Conservation (phyloP, 805 yeast species). For the Barnettozyma botsteinii region DNA sequence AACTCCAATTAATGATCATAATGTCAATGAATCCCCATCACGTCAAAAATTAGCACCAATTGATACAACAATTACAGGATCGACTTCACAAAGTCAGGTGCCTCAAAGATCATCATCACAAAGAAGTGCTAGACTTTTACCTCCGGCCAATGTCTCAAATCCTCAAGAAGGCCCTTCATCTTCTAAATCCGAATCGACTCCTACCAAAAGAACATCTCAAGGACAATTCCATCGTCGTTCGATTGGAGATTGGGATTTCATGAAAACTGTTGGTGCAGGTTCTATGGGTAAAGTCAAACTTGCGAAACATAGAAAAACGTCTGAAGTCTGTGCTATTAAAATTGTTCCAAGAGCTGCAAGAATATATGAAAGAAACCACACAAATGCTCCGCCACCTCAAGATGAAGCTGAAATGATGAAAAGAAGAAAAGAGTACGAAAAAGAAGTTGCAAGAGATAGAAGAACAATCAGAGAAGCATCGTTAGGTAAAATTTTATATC, state of each 20-base stretch:
- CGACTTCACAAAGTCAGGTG: constrained; percentile 20
- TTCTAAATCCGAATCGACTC: constrained; percentile 1
- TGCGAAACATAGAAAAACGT: constrained; percentile 78
- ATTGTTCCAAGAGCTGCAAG: constrained; percentile 88
- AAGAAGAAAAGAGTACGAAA: constrained; percentile 65
- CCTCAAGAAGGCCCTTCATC: constrained; percentile 1
- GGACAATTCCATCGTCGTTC: constrained; percentile 69
- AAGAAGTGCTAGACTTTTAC: constrained; percentile 5
- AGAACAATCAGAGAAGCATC: constrained; percentile 96
- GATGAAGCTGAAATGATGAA: constrained; percentile 52
- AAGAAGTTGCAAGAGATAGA: constrained; percentile 83
- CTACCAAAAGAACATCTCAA: constrained; percentile 22
- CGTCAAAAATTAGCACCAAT: constrained; percentile 9
- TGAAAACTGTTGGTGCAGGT: constrained; percentile 95
- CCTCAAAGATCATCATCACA: constrained; percentile 8
- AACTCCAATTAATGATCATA: neutral
- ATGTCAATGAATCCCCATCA: constrained; percentile 1
- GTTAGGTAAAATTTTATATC: constrained; percentile 80
- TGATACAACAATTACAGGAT: constrained; percentile 21
- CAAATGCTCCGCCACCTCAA: constrained; percentile 59
- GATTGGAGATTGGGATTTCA: constrained; percentile 95
- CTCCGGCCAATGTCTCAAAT: constrained; percentile 8
- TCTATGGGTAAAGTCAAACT: constrained; percentile 98
- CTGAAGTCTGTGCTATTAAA: constrained; percentile 84
- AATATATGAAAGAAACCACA: constrained; percentile 65